phyloP scores from a whole-genome alignment of 768 basidiomycete species.

The Cyclocybe cylindracea region DNA sequence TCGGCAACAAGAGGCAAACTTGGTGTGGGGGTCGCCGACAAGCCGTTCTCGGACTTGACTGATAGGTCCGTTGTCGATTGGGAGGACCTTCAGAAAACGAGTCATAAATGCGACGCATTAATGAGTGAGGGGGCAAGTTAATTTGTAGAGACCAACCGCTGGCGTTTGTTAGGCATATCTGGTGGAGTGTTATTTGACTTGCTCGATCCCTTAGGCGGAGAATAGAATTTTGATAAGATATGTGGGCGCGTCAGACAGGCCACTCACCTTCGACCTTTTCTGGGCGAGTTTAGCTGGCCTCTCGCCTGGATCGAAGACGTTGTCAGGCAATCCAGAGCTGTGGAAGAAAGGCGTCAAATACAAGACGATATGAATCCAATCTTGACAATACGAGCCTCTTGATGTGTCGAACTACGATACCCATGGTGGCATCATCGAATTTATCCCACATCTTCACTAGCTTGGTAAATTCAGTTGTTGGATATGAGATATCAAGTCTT shows the following conservation, averaged over 20 bases:
- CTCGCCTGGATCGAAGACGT: slow-evolving; percentile 81
- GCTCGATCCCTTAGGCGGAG: slow-evolving; percentile 50
- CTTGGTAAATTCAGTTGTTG: slow-evolving; percentile 93
- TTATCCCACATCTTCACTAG: slow-evolving; percentile 95
- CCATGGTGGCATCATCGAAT: slow-evolving; percentile 91
- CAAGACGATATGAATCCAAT: not conserved
- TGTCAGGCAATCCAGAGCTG: slow-evolving; percentile 77
- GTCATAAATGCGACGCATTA: slow-evolving; percentile 23
- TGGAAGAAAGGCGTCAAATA: slow-evolving; percentile 3
- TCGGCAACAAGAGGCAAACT: slow-evolving; percentile 31
- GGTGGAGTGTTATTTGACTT: slow-evolving; percentile 65
- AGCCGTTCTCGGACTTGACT: slow-evolving; percentile 43
- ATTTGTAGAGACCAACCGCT: slow-evolving; percentile 61
- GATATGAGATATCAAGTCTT: slow-evolving; percentile 94
- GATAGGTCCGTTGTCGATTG: slow-evolving; percentile 36
- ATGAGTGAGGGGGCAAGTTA: slow-evolving; percentile 20
- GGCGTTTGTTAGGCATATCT: slow-evolving; percentile 79
- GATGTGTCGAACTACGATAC: slow-evolving; percentile 90
- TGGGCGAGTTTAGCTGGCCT: slow-evolving; percentile 68
- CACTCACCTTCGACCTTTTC: slow-evolving; percentile 73
- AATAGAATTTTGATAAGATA: slow-evolving; percentile 4
- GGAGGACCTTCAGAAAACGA: slow-evolving; percentile 44
- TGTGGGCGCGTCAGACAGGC: slow-evolving; percentile 5
- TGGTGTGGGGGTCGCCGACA: slow-evolving; percentile 24
- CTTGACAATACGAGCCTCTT: slow-evolving; percentile 60